phyloP scores from a whole-genome alignment of 1,284 basidiomycete species.

The Neolentinus lepideus region DNA sequence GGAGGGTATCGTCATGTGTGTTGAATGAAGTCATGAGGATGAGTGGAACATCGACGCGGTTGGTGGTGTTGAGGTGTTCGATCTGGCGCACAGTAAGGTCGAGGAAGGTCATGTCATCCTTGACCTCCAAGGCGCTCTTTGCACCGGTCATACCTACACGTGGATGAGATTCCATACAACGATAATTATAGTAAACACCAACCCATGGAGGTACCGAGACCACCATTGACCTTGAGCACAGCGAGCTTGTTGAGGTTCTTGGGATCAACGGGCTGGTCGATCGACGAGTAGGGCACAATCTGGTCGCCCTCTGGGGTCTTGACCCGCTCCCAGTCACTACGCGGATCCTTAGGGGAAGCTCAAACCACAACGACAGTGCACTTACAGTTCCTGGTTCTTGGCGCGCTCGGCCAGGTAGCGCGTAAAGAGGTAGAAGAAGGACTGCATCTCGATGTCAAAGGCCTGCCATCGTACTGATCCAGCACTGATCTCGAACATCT shows the following conservation, averaged over 20 bases:
- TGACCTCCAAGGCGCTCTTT: conserved; percentile 88
- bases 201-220: conserved; percentile 97
- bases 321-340: conserved; percentile 96
- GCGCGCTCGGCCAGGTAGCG: conserved; percentile 95
- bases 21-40: conserved; percentile 99
- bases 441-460: conserved; percentile 98
- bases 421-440: conserved; percentile 99
- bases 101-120: conserved; percentile 98
- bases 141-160: conserved; percentile 82
- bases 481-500: neutral
- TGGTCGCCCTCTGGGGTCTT: conserved; percentile 91
- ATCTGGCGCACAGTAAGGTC: conserved; percentile 97
- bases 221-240: conserved; percentile 99
- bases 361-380: conserved; percentile 11
- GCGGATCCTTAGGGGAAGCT: neutral
- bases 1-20: conserved; percentile 94
- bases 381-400: conserved; percentile 91
- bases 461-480: conserved; percentile 42
- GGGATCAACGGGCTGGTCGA: conserved; percentile 51
- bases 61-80: conserved; percentile 77
- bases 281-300: conserved; percentile 83
- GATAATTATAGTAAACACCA: conserved; percentile 14
- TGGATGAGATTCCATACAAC: conserved; percentile 1
- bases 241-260: conserved; percentile 89
- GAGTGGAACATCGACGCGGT: conserved; percentile 84